Evolutionary conservation across 1,139 yeast species (phyloP), one percentile per base, ranked within the genome.

Genomic region (Debaryomyces sp.): DNA sequence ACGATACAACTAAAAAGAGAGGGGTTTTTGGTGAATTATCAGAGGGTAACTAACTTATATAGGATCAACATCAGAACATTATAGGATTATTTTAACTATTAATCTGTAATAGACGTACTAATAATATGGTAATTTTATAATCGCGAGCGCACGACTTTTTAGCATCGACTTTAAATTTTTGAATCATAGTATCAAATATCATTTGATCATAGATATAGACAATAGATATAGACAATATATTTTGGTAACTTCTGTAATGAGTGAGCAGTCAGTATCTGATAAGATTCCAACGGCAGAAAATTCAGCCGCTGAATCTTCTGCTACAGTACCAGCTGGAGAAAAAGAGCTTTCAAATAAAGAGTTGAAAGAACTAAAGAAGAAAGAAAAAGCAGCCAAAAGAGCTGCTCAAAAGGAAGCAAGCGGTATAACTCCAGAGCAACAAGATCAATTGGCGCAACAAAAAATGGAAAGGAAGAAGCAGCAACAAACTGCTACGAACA

Each of bases 321-420:
- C 41, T n/a, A 3, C 41, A 8, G 24, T n/a, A 12, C 48, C 50
- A 6, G 41, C 35, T 6, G 48, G 34, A n/a, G 43, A 17, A 12
- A 30, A 15, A 7, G 66, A 72, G 50, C 80, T 87, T 43, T 73
- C 90, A 8, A 89, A 90, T 58, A 91, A 90, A 60, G 96, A 91
- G 63, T 76, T 91, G 55, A 92, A 92, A 64, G 97, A 91, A 59
- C 71, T 85, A 65, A 89, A 90, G 66, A 90, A 91, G 75, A 82
- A 84, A 60, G 96, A 91, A 61, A 92, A 92, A 67, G 94, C 96
- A 6, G 96, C 94, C 41, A 89, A 89, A 65, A 77, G 97, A 66
- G 92, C 92, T 6, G 80, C 80, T 17, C 85, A 82, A 54, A 84
- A 83, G 58, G 80, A 73, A 54, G 82, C 81, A 12, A 74, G 64